These are phyloP conservation scores for Setaria viridis DNA, from an alignment of 202 grass and related monocot genomes.

Conservation along the genomic window DNA sequence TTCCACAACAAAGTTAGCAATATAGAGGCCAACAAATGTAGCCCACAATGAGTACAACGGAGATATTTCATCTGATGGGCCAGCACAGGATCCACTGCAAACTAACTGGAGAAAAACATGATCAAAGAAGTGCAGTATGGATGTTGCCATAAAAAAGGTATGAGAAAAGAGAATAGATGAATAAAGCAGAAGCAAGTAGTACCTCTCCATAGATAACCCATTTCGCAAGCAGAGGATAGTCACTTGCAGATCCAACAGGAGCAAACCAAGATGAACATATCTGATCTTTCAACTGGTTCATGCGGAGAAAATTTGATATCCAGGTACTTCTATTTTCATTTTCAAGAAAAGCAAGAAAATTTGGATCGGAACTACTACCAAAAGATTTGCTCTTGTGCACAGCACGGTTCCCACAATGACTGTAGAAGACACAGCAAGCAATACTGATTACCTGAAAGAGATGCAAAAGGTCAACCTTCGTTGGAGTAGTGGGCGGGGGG, in stretches of 20 bases:
- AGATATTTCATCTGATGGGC: constrained; percentile 90
- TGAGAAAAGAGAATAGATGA: constrained; percentile 16
- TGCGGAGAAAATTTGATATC: constrained; percentile 85
- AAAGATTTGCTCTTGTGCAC: constrained; percentile 66
- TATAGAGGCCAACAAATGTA: constrained; percentile 94
- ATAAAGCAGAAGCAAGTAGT: constrained; percentile 27
- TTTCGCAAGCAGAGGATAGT: constrained; percentile 92
- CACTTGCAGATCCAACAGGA: constrained; percentile 88
- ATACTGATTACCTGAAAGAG: constrained; percentile 89
- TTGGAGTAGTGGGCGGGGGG: background rate
- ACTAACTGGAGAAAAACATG: constrained; percentile 76
- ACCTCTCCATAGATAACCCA: constrained; percentile 99
- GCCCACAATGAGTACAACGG: constrained; percentile 95
- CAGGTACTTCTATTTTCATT: constrained; percentile 73
- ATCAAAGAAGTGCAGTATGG: constrained; percentile 51
- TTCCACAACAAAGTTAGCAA: constrained; percentile 95
- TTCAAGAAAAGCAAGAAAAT: constrained; percentile 65
- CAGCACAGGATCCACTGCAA: constrained; percentile 88
- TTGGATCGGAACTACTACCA: constrained; percentile 57
- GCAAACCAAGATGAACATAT: constrained; percentile 98
- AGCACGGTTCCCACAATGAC: constrained; percentile 81
- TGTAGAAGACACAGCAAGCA: constrained; percentile 96
- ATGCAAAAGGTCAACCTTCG: constrained; percentile 37
- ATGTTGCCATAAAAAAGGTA: constrained; percentile 20
- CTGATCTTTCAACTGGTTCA: constrained; percentile 93